These are phyloP conservation scores for Eucalyptus victrix DNA, from an alignment of 345 rosid genomes.

Conservation along the genomic window DNA sequence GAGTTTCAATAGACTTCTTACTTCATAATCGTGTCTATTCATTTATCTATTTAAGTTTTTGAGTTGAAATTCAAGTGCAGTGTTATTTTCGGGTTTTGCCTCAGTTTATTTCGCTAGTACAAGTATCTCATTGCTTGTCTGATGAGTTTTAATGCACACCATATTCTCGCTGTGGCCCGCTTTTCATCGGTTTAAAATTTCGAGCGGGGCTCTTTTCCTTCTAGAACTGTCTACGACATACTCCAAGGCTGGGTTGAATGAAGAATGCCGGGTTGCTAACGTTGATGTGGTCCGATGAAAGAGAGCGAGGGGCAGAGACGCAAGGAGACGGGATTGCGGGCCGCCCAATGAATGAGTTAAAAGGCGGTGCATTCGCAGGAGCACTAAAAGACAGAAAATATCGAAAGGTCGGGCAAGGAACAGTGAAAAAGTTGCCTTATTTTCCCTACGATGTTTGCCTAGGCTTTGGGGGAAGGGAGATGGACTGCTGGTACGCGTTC, in stretches of 20 bases:
- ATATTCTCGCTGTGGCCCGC: background rate
- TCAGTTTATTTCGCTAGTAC: background rate
- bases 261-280: background rate
- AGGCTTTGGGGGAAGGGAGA: too few relatives aligned
- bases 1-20: background rate
- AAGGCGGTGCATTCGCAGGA: background rate
- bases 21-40: background rate
- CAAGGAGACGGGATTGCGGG: background rate
- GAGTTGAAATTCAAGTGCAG: background rate
- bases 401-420: background rate
- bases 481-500: too few relatives aligned
- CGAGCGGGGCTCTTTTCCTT: background rate
- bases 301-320: background rate
- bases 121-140: background rate
- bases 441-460: background rate
- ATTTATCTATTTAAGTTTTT: accelerated
- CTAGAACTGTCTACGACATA: background rate
- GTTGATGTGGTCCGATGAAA: background rate
- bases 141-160: background rate
- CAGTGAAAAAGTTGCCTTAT: background rate
- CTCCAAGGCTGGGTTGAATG: background rate
- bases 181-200: background rate
- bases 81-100: background rate
- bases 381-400: background rate
- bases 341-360: background rate